A percentile compares a stretch with the other conserved stretches of the same genome.
phyloP scores from a whole-genome alignment of 148 eudicot genomes.

The Chenopodium formosanum region DNA sequence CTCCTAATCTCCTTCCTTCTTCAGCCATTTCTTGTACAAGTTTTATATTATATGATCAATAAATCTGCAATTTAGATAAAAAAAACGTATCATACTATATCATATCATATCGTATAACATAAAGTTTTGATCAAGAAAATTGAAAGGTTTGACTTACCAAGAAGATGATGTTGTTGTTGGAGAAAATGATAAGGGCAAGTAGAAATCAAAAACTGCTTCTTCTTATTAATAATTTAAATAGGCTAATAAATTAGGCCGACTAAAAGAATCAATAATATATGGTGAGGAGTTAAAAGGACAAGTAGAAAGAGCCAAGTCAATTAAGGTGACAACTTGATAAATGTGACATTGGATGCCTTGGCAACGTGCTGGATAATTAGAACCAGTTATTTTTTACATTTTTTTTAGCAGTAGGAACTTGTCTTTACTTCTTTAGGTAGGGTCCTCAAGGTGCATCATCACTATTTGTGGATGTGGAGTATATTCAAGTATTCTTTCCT shows the following conservation, averaged over 20 bases:
- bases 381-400: too few species aligned
- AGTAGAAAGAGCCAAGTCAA: conserved; percentile 5
- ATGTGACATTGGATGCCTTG: neutral
- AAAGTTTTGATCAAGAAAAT: neutral
- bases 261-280: neutral
- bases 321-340: neutral
- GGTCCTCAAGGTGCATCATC: too few species aligned
- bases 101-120: too few species aligned
- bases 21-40: neutral
- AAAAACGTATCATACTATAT: neutral
- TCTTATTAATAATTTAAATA: neutral
- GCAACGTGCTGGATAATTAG: too few species aligned
- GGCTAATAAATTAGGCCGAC: too few species aligned
- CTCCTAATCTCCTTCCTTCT: conserved; percentile 37
- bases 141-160: conserved; percentile 4
- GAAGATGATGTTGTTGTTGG: neutral
- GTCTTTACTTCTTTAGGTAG: too few species aligned
- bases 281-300: neutral
- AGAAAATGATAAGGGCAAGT: neutral
- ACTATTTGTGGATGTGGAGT: too few species aligned
- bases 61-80: neutral
- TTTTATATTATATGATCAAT: neutral
- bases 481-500: too few species aligned
- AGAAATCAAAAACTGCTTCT: neutral
- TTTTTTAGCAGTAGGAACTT: too few species aligned